phyloP scores from a whole-genome alignment of 148 eudicot genomes.

The Rhododendron ferrugineum region DNA sequence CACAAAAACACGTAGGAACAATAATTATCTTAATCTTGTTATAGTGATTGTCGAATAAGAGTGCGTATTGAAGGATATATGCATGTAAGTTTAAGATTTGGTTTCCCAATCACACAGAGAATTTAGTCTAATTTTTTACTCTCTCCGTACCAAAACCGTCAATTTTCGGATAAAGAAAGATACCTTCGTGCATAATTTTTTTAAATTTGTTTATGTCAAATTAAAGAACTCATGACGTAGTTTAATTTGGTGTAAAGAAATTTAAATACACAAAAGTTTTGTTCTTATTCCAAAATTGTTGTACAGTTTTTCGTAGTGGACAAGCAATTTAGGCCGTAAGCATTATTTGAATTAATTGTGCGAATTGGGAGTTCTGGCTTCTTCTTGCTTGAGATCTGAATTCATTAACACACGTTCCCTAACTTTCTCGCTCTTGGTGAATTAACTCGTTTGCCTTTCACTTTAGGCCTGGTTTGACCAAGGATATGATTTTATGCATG shows the following conservation, averaged over 20 bases:
- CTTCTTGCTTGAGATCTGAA: neutral
- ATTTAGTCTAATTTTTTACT: neutral
- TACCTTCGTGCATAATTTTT: too few species aligned
- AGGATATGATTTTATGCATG: neutral
- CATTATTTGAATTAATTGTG: neutral
- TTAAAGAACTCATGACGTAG: neutral
- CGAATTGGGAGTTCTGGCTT: neutral
- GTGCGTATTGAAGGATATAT: neutral
- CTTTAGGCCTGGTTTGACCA: neutral
- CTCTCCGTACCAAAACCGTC: neutral
- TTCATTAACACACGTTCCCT: neutral
- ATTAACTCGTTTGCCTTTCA: neutral
- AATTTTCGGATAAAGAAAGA: neutral
- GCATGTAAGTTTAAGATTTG: neutral
- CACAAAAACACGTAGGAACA: neutral
- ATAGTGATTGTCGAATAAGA: neutral
- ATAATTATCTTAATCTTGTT: too few species aligned
- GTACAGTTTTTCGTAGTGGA: too few species aligned
- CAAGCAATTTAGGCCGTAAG: too few species aligned
- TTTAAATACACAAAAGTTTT: too few species aligned
- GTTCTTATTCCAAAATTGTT: too few species aligned
- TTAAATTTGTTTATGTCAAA: neutral
- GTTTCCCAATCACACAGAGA: neutral
- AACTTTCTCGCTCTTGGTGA: neutral
- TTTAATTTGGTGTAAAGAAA: neutral